phyloP scores from a whole-genome alignment of 257 asterid species.

The Solanum bulbocastanum region DNA sequence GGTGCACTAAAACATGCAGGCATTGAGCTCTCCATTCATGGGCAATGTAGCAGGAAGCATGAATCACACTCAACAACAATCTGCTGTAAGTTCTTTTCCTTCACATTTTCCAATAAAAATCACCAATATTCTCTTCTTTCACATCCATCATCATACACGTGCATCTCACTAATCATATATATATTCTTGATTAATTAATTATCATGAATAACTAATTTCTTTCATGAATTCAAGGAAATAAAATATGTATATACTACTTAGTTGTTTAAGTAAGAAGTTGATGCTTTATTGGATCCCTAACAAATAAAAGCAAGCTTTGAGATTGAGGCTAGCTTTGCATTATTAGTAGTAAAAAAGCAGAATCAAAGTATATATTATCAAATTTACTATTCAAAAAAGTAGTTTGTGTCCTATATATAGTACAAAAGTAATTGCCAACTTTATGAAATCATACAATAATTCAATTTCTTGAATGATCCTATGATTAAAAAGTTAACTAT shows the following conservation, averaged over 20 bases:
- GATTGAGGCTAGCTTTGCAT: background rate
- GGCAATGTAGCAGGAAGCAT: constrained; percentile 27
- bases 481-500: background rate
- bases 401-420: background rate
- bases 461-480: background rate
- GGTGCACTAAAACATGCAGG: constrained; percentile 13
- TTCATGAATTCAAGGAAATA: background rate
- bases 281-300: constrained; percentile 56
- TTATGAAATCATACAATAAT: background rate
- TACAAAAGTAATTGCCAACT: background rate
- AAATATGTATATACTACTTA: background rate
- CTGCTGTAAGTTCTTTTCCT: constrained; percentile 48
- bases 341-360: background rate
- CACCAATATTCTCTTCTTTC: constrained; percentile 19
- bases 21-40: constrained; percentile 32
- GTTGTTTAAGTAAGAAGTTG: constrained; percentile 9
- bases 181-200: background rate
- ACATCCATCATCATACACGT: constrained; percentile 11
- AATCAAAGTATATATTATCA: background rate
- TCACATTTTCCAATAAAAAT: constrained; percentile 43
- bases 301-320: constrained; percentile 9
- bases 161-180: constrained; percentile 11
- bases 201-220: constrained; percentile 24
- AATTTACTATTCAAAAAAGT: background rate
- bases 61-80: constrained; percentile 36